Conservation (phyloP, 1,139 yeast species). For the Yamadazyma triangularis region DNA sequence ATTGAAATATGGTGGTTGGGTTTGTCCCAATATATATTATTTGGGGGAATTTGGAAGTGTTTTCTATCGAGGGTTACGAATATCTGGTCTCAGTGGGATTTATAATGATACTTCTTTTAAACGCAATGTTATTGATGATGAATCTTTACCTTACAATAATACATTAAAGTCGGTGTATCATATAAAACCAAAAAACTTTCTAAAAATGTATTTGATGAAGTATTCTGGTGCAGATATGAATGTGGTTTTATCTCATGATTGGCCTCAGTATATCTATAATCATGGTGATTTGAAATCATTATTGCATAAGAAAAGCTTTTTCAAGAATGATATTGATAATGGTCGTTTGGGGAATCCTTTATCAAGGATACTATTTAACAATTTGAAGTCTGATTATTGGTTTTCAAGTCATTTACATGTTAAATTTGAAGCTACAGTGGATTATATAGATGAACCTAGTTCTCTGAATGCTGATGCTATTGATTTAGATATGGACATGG, state of each 20-base stretch:
- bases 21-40: constrained; percentile 85
- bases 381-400: constrained; percentile 70
- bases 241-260: constrained; percentile 76
- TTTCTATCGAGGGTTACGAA: constrained; percentile 68
- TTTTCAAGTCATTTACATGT: constrained; percentile 89
- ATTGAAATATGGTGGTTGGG: constrained; percentile 88
- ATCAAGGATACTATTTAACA: constrained; percentile 50
- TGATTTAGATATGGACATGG: constrained; percentile 18
- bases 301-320: constrained; percentile 59
- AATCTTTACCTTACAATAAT: constrained; percentile 45
- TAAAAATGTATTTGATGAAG: constrained; percentile 46
- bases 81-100: constrained; percentile 85
- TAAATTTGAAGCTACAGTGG: constrained; percentile 52
- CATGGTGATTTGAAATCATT: constrained; percentile 54
- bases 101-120: constrained; percentile 45
- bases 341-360: constrained; percentile 74
- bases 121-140: constrained; percentile 21
- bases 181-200: constrained; percentile 58
- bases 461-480: constrained; percentile 19
- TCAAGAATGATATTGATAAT: constrained; percentile 55
- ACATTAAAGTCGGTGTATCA: constrained; percentile 67
- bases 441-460: constrained; percentile 8
- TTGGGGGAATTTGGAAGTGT: constrained; percentile 76
- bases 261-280: constrained; percentile 83
- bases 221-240: constrained; percentile 28